Evolutionary conservation across 257 asterid species (phyloP).

Genomic region (Solanum clarkiae): DNA sequence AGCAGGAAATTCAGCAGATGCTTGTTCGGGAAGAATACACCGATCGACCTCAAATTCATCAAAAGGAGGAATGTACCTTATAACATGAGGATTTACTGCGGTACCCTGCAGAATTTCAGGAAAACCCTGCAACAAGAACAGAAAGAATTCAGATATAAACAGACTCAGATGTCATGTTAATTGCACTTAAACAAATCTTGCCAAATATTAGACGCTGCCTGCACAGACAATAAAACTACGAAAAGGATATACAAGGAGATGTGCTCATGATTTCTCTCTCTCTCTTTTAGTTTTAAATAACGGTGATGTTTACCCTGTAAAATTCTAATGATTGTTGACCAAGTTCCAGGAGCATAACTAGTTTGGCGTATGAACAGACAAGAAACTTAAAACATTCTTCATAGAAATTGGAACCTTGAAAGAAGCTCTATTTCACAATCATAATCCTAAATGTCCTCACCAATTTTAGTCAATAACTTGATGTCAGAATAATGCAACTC

Average conservation of each 20-base stretch:
- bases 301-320: not conserved
- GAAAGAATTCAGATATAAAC: not conserved
- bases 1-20: slow-evolving; percentile 38
- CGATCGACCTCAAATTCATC: slow-evolving; percentile 90
- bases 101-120: slow-evolving; percentile 65
- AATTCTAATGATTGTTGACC: not conserved
- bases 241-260: not conserved
- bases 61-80: slow-evolving; percentile 63
- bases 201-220: not conserved
- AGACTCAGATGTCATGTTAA: not conserved
- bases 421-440: not conserved
- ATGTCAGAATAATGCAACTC: not conserved
- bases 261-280: not conserved
- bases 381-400: not conserved
- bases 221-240: not conserved
- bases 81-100: slow-evolving; percentile 38
- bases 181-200: not conserved
- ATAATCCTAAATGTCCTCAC: not conserved
- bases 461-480: not conserved
- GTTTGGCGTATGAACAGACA: not conserved
- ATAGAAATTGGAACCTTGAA: not conserved
- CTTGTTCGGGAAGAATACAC: slow-evolving; percentile 51
- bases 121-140: slow-evolving; percentile 32
- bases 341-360: not conserved
- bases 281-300: not conserved